Evolutionary conservation across 2,329 filamentous ascomycete genomes (phyloP).

Genomic region (Cordyceps cateniannulata): DNA sequence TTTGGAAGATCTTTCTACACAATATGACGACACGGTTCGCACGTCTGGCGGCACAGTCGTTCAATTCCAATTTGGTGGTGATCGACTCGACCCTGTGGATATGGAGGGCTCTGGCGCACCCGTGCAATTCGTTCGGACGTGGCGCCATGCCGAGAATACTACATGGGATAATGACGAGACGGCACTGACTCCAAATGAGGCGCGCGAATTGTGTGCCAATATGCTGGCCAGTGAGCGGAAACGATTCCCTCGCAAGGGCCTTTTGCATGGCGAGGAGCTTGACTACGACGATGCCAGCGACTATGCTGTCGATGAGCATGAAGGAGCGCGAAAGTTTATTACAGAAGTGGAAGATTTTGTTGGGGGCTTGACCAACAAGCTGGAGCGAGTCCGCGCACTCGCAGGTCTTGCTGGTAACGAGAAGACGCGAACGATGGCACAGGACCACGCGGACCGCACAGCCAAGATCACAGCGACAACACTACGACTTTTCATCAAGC

Average conservation of each 20-base stretch:
- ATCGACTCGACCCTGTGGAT: slow-evolving; percentile 90
- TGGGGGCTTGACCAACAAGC: slow-evolving; percentile 50
- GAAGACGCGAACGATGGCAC: slow-evolving; percentile 19
- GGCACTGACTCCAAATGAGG: slow-evolving; percentile 67
- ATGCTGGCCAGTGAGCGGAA: slow-evolving; percentile 62
- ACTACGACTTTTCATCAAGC: slow-evolving; percentile 66
- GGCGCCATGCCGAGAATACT: slow-evolving; percentile 67
- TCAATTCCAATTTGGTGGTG: slow-evolving; percentile 95
- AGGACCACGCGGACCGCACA: slow-evolving; percentile 58
- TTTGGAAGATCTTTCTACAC: slow-evolving; percentile 84
- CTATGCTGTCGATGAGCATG: slow-evolving; percentile 66
- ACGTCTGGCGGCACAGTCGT: slow-evolving; percentile 85
- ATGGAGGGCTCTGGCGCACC: slow-evolving; percentile 95
- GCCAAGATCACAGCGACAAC: slow-evolving; percentile 76
- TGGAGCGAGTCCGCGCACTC: slow-evolving; percentile 47
- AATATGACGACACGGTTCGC: slow-evolving; percentile 91
- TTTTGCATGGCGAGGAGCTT: slow-evolving; percentile 56
- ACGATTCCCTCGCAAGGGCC: slow-evolving; percentile 54
- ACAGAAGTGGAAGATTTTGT: slow-evolving; percentile 71
- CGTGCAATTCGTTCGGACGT: slow-evolving; percentile 87
- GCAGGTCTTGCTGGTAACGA: slow-evolving; percentile 40
- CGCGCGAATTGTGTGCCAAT: slow-evolving; percentile 59
- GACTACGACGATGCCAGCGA: slow-evolving; percentile 65
- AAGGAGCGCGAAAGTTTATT: slow-evolving; percentile 78
- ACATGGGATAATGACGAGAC: slow-evolving; percentile 75